A percentile compares a stretch with the other conserved stretches of the same genome.
phyloP scores from a whole-genome alignment of 2,329 filamentous ascomycete species.

The Beauveria sp. region DNA sequence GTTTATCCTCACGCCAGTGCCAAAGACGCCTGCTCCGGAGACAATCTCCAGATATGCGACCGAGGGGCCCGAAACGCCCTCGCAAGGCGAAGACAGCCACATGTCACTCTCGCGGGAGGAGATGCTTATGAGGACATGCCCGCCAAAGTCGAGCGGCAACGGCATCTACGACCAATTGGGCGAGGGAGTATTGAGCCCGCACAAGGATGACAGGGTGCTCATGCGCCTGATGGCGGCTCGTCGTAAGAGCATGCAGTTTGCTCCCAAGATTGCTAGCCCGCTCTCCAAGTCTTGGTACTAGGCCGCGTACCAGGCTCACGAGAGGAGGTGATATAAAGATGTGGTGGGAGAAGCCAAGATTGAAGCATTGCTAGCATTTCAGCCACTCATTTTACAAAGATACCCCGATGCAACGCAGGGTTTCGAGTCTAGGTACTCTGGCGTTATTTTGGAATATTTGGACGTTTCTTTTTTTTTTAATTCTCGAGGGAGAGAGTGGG shows the following conservation, averaged over 20 bases:
- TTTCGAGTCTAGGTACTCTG: not conserved
- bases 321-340: not conserved
- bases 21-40: conserved; percentile 52
- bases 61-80: conserved; percentile 41
- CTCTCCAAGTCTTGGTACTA: conserved; percentile 48
- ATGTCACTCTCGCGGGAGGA: conserved; percentile 27
- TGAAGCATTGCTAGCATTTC: conserved; percentile 7
- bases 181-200: conserved; percentile 36
- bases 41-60: conserved; percentile 45
- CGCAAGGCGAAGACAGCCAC: conserved; percentile 25
- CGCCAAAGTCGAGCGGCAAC: conserved; percentile 35
- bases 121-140: conserved; percentile 46
- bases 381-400: conserved; percentile 6
- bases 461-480: not conserved
- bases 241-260: conserved; percentile 71
- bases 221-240: conserved; percentile 62
- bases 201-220: conserved; percentile 50
- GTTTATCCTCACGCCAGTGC: conserved; percentile 46
- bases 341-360: not conserved
- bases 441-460: conserved; percentile 2
- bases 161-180: conserved; percentile 32
- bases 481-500: not conserved
- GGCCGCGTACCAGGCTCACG: not conserved
- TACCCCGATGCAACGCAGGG: not conserved
- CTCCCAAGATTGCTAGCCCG: conserved; percentile 67